Evolutionary conservation across 805 yeast species (phyloP).

Genomic region (Yamadazyma kitorensis): DNA sequence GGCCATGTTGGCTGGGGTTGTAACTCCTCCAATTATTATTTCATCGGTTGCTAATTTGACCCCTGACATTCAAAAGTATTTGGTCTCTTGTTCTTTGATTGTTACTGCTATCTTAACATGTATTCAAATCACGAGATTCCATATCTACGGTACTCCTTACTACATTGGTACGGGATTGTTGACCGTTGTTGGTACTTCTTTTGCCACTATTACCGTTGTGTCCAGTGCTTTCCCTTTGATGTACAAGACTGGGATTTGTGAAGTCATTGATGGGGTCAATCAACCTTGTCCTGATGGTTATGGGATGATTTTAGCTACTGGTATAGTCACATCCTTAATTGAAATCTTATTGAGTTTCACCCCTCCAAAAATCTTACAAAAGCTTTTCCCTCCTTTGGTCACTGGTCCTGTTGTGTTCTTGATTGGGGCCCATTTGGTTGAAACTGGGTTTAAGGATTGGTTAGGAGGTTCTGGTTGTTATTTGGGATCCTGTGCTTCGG

Average conservation of each 20-base stretch:
- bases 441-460: constrained; percentile 79
- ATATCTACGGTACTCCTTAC: constrained; percentile 68
- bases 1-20: constrained; percentile 90
- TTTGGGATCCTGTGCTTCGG: constrained; percentile 26
- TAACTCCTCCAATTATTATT: constrained; percentile 78
- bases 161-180: constrained; percentile 85
- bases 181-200: constrained; percentile 89
- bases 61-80: constrained; percentile 33
- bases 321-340: constrained; percentile 71
- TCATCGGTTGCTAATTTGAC: constrained; percentile 60
- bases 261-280: constrained; percentile 56
- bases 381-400: constrained; percentile 81
- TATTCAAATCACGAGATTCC: constrained; percentile 68
- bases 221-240: constrained; percentile 72
- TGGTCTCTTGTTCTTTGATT: constrained; percentile 38
- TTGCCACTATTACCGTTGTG: constrained; percentile 83
- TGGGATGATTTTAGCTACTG: constrained; percentile 82
- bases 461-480: constrained; percentile 78
- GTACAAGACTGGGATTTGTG: constrained; percentile 58
- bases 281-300: constrained; percentile 88
- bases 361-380: constrained; percentile 70
- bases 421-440: constrained; percentile 70
- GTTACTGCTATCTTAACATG: constrained; percentile 55
- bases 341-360: constrained; percentile 72
- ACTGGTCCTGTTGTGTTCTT: constrained; percentile 91